Conservation (phyloP, 148 eudicot genomes). For the Vaccinium vitisidaea region DNA sequence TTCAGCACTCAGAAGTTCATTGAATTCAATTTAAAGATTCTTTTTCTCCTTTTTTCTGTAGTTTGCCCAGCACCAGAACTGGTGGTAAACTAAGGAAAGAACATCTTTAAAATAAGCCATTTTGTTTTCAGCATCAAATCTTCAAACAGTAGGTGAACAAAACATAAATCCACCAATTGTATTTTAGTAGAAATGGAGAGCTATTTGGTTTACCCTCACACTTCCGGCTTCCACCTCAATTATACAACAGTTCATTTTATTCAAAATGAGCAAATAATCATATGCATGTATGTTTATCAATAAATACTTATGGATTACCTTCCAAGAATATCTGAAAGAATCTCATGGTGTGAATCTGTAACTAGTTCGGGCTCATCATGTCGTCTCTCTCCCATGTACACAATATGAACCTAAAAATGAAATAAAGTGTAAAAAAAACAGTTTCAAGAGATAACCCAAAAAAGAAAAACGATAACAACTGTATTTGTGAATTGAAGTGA, state of each 20-base stretch:
- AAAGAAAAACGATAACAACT: background rate
- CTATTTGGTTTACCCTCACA: too few relatives aligned
- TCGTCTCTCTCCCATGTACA: slow-evolving; percentile 31
- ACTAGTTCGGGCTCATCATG: slow-evolving; percentile 22
- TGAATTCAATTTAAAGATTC: background rate
- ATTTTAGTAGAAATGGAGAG: background rate
- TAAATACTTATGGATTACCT: slow-evolving; percentile 15
- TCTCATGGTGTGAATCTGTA: slow-evolving; percentile 32
- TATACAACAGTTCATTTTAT: too few relatives aligned
- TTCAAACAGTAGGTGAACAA: background rate
- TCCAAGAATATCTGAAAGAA: slow-evolving; percentile 35
- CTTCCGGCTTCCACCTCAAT: too few relatives aligned
- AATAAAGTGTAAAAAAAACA: background rate
- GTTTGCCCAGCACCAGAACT: background rate
- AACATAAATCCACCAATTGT: background rate
- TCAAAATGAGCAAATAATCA: background rate
- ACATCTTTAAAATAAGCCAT: background rate
- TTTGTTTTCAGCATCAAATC: background rate
- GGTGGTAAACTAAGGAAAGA: background rate
- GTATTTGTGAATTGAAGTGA: background rate
- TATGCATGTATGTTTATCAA: background rate
- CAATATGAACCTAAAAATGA: slow-evolving; percentile 30
- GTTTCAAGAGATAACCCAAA: background rate
- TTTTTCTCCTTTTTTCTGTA: background rate
- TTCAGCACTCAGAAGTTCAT: background rate